Conservation (phyloP, 2,329 filamentous ascomycete species). For the Penicillium sclerotigenum region DNA sequence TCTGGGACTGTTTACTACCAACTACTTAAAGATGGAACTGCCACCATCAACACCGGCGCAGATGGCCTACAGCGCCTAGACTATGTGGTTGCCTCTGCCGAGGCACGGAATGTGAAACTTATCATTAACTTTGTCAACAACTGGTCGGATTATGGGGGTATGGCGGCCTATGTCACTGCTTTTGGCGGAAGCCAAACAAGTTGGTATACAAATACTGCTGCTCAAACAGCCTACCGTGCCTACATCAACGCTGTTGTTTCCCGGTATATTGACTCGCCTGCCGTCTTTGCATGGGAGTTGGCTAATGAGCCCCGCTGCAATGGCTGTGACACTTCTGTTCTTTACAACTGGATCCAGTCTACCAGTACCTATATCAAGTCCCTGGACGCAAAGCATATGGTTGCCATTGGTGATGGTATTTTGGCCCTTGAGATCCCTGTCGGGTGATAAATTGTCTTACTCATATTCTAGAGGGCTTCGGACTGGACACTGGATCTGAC, state of each 20-base stretch:
- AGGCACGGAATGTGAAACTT: constrained; percentile 59
- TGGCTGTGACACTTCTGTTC: constrained; percentile 56
- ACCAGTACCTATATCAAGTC: constrained; percentile 62
- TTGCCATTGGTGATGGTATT: constrained; percentile 56
- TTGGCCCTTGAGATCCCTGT: not conserved
- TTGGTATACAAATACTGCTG: constrained; percentile 57
- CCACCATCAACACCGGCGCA: constrained; percentile 60
- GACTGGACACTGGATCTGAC: constrained; percentile 46
- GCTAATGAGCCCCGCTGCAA: constrained; percentile 65
- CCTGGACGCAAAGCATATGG: constrained; percentile 60
- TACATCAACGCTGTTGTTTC: constrained; percentile 60
- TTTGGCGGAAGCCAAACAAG: constrained; percentile 52
- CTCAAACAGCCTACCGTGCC: constrained; percentile 58
- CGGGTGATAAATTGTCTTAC: not conserved
- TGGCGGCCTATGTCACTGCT: constrained; percentile 55
- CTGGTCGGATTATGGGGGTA: constrained; percentile 67
- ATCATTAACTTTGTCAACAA: constrained; percentile 62
- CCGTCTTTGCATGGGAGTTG: constrained; percentile 67
- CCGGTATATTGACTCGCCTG: constrained; percentile 56
- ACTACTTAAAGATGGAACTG: constrained; percentile 33
- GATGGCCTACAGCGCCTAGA: constrained; percentile 64
- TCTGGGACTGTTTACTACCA: constrained; percentile 48
- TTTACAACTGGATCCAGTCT: constrained; percentile 58
- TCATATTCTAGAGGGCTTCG: constrained; percentile 53
- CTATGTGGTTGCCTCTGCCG: constrained; percentile 60